phyloP scores from a whole-genome alignment of 2,329 filamentous ascomycete genomes.

The Thermomyces lanuginosus region DNA sequence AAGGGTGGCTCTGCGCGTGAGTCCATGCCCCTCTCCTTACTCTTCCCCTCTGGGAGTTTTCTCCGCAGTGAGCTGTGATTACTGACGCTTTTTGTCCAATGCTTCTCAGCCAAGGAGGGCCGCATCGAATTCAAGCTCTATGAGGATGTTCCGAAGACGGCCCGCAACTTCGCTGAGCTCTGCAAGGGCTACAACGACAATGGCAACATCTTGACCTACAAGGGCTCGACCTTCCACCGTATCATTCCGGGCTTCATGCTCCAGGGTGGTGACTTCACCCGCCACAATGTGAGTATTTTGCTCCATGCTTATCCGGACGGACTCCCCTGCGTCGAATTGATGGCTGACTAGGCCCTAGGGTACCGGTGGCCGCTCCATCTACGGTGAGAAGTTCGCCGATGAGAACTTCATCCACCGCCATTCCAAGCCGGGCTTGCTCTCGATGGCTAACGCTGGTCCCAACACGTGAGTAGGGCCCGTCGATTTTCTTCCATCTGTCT shows the following conservation, averaged over 20 bases:
- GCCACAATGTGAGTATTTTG: constrained; percentile 54
- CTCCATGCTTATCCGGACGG: background rate
- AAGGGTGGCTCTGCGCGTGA: constrained; percentile 17
- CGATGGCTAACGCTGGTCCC: constrained; percentile 88
- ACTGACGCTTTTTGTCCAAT: constrained; percentile 11
- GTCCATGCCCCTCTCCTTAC: constrained; percentile 1
- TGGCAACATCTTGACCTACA: constrained; percentile 34
- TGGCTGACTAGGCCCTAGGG: constrained; percentile 38
- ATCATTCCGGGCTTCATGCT: constrained; percentile 91
- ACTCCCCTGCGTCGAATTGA: background rate
- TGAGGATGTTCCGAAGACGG: constrained; percentile 72
- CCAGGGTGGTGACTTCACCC: constrained; percentile 91
- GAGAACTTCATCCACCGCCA: constrained; percentile 79
- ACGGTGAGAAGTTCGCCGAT: constrained; percentile 83
- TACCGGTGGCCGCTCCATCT: constrained; percentile 85
- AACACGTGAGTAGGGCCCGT: constrained; percentile 52
- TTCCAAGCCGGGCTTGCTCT: constrained; percentile 59
- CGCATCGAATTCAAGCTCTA: constrained; percentile 83
- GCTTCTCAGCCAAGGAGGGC: constrained; percentile 47
- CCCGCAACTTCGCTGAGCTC: constrained; percentile 68
- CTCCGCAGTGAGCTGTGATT: constrained; percentile 6
- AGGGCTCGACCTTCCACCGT: constrained; percentile 74
- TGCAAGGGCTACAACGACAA: constrained; percentile 50
- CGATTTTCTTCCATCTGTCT: constrained; percentile 1
- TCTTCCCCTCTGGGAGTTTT: constrained; percentile 2